These are phyloP conservation scores for Cicer chorassanicum DNA, from an alignment of 306 rosid species.

Conservation along the genomic window DNA sequence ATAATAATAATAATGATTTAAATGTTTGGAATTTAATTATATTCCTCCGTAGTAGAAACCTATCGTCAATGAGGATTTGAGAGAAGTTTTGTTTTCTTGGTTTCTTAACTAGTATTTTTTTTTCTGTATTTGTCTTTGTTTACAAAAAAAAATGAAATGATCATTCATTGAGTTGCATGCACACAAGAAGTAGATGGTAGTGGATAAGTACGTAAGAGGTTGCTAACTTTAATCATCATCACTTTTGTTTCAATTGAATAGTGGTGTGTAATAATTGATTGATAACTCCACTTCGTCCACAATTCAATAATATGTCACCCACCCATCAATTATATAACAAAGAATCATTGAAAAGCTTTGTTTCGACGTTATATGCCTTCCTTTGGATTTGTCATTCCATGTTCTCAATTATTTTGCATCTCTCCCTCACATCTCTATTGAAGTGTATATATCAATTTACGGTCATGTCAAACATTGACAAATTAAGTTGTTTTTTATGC, in stretches of 20 bases:
- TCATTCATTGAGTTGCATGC: constrained; percentile 6
- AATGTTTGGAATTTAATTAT: too few relatives aligned
- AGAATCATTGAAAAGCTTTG: constrained; percentile 51
- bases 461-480: constrained; percentile 42
- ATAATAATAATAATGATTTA: too few relatives aligned
- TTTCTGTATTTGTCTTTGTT: too few relatives aligned
- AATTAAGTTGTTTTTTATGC: too few relatives aligned
- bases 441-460: neutral
- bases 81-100: too few relatives aligned
- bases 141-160: neutral
- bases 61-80: too few relatives aligned
- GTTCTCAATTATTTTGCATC: constrained; percentile 46
- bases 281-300: constrained; percentile 14
- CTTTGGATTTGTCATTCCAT: constrained; percentile 23
- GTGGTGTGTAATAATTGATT: constrained; percentile 10
- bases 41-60: too few relatives aligned
- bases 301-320: constrained; percentile 41
- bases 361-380: constrained; percentile 53
- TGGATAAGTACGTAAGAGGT: constrained; percentile 6
- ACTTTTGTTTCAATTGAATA: constrained; percentile 16
- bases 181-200: constrained; percentile 5
- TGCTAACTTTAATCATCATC: constrained; percentile 8
- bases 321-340: constrained; percentile 22
- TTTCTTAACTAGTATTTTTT: too few relatives aligned
- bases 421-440: neutral